Evolutionary conservation across 257 asterid species (phyloP), one percentile per base, ranked within the genome.

Genomic region (Lycium ferocissimum): DNA sequence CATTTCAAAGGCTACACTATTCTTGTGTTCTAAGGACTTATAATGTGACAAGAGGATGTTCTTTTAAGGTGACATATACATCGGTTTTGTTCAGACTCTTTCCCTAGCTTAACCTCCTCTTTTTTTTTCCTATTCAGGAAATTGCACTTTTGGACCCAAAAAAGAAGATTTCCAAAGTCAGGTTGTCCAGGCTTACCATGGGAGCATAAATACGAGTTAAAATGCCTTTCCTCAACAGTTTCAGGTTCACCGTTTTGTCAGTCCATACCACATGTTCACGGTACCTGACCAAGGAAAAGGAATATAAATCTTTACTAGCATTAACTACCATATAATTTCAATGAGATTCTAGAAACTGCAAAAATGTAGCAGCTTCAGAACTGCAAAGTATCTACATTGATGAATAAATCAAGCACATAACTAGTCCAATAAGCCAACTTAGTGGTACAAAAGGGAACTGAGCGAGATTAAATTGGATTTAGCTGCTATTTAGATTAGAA

Each of bases 221-320:
- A 84, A 97, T 93, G 66, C 99, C 99, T 93, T 97, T 97, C 86
- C 98, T 92, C 91, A 94, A 80, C 75, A 97, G 91, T 90, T 97
- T 97, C 92, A 97, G 85, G 83, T 95, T 94, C 63, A 92, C 82
- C 40, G 94, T 73, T 88, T 82, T 91, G 85, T 97, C 98, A 11
- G 94, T 89, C 99, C 99, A 97, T 45, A 95, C 98, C 10, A 97
- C 98, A 86, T 94, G 99, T 85, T 96, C 98, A 9, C 90, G 95
- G 49, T 95, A 96, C 99, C 98, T 96, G 93, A 88, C 54, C 85
- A 85, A 88, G 87, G 20, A 67, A 65, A 84, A 69, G 73, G n/a
- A 43, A 47, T 56, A 76, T 63, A 69, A 69, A 71, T 45, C 20
- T 35, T 73, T n/a, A 20, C 53, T 33, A 51, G 47, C 56, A 13